Conservation (phyloP, 805 yeast genomes). For the Candida ascalaphidarum region DNA sequence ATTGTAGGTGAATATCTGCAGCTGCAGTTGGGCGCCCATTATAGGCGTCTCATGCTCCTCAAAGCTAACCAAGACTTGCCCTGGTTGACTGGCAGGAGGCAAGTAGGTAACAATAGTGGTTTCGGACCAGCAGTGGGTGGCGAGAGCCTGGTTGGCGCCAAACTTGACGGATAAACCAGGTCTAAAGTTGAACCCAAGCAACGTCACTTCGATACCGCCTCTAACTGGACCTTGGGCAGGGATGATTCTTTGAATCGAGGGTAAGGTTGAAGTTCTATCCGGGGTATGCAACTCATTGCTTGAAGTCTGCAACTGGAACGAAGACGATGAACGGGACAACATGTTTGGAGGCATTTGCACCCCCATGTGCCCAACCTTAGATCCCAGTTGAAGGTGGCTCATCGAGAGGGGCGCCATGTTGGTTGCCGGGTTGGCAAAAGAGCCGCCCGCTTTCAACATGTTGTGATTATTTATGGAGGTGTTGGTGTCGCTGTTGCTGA, state of each 20-base stretch:
- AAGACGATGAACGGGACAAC: conserved; percentile 5
- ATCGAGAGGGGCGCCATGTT: neutral
- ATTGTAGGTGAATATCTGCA: conserved; percentile 76
- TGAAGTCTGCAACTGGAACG: too few species aligned
- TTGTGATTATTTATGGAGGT: too few species aligned
- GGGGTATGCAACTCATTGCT: too few species aligned
- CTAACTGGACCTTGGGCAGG: conserved; percentile 94
- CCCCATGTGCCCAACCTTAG: neutral
- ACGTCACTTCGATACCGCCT: conserved; percentile 93
- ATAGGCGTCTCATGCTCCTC: conserved; percentile 37
- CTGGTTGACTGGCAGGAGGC: conserved; percentile 86
- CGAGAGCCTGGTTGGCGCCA: conserved; percentile 70
- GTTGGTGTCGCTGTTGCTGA: conserved; percentile 37
- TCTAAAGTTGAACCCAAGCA: conserved; percentile 79
- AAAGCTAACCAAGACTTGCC: conserved; percentile 88
- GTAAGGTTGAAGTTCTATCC: too few species aligned
- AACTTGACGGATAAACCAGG: conserved; percentile 79
- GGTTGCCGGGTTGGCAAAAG: neutral
- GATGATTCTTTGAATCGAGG: conserved; percentile 75
- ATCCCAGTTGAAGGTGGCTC: conserved; percentile 1
- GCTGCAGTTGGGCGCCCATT: conserved; percentile 23
- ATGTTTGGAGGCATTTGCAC: conserved; percentile 4
- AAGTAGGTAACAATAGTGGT: conserved; percentile 87
- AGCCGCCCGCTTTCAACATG: too few species aligned
- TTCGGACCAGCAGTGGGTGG: conserved; percentile 95